Conservation (phyloP, 192 early-diverging fungal genomes). For the Coemansia sp. region DNA sequence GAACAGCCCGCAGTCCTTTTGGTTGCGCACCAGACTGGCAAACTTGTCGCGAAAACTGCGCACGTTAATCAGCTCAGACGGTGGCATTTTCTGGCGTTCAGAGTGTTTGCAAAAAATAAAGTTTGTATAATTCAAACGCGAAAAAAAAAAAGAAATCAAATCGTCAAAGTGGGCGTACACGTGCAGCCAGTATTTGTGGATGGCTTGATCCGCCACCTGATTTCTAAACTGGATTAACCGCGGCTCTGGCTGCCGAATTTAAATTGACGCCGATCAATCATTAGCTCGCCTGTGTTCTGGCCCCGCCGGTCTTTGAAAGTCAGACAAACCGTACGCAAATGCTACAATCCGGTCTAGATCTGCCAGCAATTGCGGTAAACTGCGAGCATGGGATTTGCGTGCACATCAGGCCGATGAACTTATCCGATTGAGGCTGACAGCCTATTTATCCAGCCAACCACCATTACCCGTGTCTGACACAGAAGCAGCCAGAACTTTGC, state of each 20-base stretch:
- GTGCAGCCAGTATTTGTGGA: not conserved
- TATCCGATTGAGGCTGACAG: not conserved
- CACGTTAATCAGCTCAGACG: slow-evolving; percentile 48
- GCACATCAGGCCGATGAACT: not conserved
- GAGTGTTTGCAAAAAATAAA: not conserved
- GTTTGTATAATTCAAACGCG: slow-evolving; percentile 12
- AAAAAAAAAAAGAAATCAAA: not conserved
- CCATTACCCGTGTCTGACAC: not conserved
- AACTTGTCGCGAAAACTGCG: slow-evolving; percentile 52
- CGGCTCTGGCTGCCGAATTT: not conserved
- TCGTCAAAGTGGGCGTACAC: too few species aligned
- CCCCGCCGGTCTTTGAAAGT: slow-evolving; percentile 1
- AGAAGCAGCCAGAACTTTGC: not conserved
- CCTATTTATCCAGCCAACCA: too few species aligned
- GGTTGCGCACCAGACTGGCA: slow-evolving; percentile 37
- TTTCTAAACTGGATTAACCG: not conserved
- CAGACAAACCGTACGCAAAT: slow-evolving; percentile 4
- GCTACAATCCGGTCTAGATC: not conserved
- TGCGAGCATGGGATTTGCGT: not conserved
- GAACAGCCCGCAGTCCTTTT: slow-evolving; percentile 41
- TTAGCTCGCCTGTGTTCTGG: not conserved
- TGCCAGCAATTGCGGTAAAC: not conserved
- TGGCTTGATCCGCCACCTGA: not conserved
- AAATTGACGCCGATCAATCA: not conserved
- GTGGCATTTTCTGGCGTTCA: slow-evolving; percentile 28